These are phyloP conservation scores for Umbellularia californica DNA, from an alignment of 164 flowering plant species.

Conservation along the genomic window DNA sequence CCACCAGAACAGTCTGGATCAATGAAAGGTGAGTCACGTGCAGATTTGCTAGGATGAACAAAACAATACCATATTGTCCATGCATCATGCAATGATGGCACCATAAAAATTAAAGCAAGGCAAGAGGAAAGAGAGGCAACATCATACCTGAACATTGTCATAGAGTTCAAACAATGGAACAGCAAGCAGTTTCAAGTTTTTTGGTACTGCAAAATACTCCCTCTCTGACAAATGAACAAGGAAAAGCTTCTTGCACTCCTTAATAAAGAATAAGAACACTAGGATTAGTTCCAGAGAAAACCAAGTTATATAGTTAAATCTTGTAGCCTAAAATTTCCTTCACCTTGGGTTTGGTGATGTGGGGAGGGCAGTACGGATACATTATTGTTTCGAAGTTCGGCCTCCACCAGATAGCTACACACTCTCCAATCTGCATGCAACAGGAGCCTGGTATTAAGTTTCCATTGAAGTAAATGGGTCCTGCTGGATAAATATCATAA, in stretches of 20 bases:
- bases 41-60: not conserved
- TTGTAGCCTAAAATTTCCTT: not conserved
- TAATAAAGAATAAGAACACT: conserved; percentile 13
- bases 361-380: conserved; percentile 99
- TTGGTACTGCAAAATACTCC: conserved; percentile 96
- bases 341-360: conserved; percentile 97
- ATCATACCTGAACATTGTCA: conserved; percentile 90
- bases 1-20: not conserved
- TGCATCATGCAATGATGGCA: not conserved
- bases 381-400: conserved; percentile 95
- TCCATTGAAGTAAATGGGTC: not conserved
- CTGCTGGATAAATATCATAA: not conserved
- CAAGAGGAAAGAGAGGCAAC: not conserved
- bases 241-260: conserved; percentile 97
- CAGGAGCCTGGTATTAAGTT: not conserved
- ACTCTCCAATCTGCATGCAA: conserved; percentile 84
- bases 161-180: conserved; percentile 95
- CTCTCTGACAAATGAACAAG: conserved; percentile 91
- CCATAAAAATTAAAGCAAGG: too few species aligned
- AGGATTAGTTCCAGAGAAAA: not conserved
- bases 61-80: not conserved
- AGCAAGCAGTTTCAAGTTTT: conserved; percentile 91
- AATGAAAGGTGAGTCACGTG: not conserved
- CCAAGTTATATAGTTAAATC: not conserved
- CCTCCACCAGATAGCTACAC: conserved; percentile 99